Evolutionary conservation across 2,329 filamentous ascomycete species (phyloP), one percentile per base, ranked within the genome.

Genomic region (Lachnellula suecica): DNA sequence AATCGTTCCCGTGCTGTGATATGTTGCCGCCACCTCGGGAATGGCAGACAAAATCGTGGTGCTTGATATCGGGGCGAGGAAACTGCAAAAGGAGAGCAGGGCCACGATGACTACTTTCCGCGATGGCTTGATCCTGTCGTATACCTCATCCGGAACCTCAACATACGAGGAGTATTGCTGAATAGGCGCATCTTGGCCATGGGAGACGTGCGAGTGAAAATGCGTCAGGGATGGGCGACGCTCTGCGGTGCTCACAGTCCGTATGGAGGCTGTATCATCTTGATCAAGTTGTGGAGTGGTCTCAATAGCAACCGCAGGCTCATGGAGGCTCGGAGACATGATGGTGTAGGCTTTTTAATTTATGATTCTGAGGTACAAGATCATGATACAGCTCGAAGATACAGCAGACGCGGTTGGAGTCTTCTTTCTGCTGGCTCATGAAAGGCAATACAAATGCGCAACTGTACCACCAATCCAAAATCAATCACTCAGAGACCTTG

Each of bases 1-100:
- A 51, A 91, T 79, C 9, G 79, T 80, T 4, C 84, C 85, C 0
- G 81, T 87, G 0, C 85, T 89, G 35, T 74, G 58, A 65, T 81
- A 90, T 7, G 81, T 83, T 4, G 66, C 67, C 2, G 87, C 87
- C 4, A 93, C 84, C 67, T 93, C 88, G 1, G 88, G 88, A 1
- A 87, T 82, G 2, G 88, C 89, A 1, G 87, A 79, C 11, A 93
- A 70, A 8, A 92, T 82, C 1, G 85, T 85, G 0, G 88, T 92
- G 35, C 84, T 89, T 2, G 84, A 87, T 22, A 90, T 81, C 0
- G 89, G 89, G 1, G 89, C 84, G 41, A 93, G 74, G 58, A 93
- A 90, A 23, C 85, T 83, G 70, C 87, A 91, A 65, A 86, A 89
- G 0, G 87, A 85, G 47, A 92, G 71, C 5, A 91, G 78, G 9